Base-by-base conservation (phyloP, 1,284 basidiomycete species). In the Leccinum subspadiceum region DNA sequence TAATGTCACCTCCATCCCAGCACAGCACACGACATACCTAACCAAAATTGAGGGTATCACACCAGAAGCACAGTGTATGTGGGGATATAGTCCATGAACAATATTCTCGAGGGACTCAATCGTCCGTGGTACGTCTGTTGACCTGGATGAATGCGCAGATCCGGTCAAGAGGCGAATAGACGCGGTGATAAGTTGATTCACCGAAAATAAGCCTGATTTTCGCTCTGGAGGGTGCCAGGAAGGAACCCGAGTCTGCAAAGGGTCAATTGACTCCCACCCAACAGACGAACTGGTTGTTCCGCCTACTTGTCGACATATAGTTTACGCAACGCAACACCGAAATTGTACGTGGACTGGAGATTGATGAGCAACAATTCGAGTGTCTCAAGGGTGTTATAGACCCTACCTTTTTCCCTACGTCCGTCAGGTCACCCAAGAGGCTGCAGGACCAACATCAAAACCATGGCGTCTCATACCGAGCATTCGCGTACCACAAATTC, bases 341-440 rank as follows among this genome's bases (percentile, higher is more conserved):
- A 86, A 51, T 82, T 79, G 62, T 82, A 84, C 2, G 90, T 92
- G 3, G 89, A 84, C 88, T 90, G 52, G 57, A 50, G 52, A 48
- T 24, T 56, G 4, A 62, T 61, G 24, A 64, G 60, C 53, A 20
- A 58, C 6, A 15, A 15, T 33, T 20, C 44, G 57, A 58, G 29
- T 22, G 26, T 26, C 13, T 4, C 26, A 35, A 53, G 46, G 52
- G 73, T 29, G 4, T 7, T 59, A 49, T 22, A 9, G 9, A 12
- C 12, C 13, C 13, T 51, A 86, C 89, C 76, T 86, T 77, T 68
- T 87, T 80, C 35, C 92, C 92, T 5, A 89, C 65, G 68, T 94
- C 92, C 8, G 92, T 93, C 63, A 94, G 74, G 70, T 93, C 90
- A 31, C 92, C 92, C 13, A 92, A 75, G 59, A 93, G 74, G 70